Conservation (phyloP, 2,329 filamentous ascomycete species). For the Ophiostoma ips region DNA sequence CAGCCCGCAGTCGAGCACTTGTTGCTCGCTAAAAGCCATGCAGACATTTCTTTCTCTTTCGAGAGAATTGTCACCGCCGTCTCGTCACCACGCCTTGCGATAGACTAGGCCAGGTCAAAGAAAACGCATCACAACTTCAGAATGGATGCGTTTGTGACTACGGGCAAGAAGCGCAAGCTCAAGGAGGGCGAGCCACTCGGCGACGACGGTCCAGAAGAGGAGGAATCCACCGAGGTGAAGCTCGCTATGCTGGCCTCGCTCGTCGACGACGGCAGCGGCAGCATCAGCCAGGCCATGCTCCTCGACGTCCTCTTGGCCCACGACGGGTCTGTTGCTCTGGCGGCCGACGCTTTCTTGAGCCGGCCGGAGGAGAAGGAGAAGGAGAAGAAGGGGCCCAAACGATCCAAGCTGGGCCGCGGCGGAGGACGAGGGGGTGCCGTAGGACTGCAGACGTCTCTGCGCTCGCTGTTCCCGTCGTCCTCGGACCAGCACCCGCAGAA, state of each 20-base stretch:
- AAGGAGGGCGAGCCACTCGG: too few relatives aligned
- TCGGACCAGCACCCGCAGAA: background rate
- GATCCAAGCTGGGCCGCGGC: background rate
- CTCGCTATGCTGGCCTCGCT: constrained; percentile 72
- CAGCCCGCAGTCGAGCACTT: too few relatives aligned
- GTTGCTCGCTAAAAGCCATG: too few relatives aligned
- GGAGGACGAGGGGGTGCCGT: constrained; percentile 20
- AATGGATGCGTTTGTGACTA: constrained; percentile 46
- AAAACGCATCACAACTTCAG: background rate
- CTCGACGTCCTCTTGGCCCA: constrained; percentile 68
- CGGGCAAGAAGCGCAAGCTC: constrained; percentile 34
- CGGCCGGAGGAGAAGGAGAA: constrained; percentile 12
- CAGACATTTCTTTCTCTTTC: too few relatives aligned
- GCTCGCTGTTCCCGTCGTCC: constrained; percentile 19
- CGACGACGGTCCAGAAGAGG: constrained; percentile 40
- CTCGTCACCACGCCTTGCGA: background rate
- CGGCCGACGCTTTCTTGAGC: constrained; percentile 40
- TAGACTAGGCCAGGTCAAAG: background rate
- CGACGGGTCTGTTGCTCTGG: constrained; percentile 59
- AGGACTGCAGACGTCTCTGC: constrained; percentile 51
- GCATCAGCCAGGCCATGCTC: constrained; percentile 45
- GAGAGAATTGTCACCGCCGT: too few relatives aligned
- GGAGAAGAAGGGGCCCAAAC: too few relatives aligned
- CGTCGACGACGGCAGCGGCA: constrained; percentile 37
- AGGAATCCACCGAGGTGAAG: constrained; percentile 82